These are phyloP conservation scores for Diplocarpon rosae DNA, from an alignment of 2,329 filamentous ascomycete species.

Conservation along the genomic window DNA sequence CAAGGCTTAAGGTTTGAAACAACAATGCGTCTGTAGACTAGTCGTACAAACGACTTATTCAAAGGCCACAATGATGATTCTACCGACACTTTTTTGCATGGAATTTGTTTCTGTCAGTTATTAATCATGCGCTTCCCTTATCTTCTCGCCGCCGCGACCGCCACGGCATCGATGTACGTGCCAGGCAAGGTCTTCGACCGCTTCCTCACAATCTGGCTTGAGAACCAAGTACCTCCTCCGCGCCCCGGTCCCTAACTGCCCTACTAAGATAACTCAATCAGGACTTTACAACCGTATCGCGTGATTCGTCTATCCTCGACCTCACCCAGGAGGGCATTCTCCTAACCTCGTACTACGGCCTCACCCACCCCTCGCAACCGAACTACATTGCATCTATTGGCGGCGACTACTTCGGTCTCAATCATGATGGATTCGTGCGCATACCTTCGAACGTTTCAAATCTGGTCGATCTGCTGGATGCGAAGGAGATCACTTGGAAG, in stretches of 20 bases:
- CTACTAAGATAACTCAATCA: conserved; percentile 14
- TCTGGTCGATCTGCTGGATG: conserved; percentile 36
- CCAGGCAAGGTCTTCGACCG: conserved; percentile 46
- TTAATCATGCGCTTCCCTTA: conserved; percentile 12
- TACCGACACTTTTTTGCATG: not conserved
- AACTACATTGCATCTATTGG: conserved; percentile 37
- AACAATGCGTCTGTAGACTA: not conserved
- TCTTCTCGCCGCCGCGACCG: conserved; percentile 6
- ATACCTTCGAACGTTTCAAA: conserved; percentile 36
- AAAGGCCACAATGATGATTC: not conserved
- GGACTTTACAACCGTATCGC: conserved; percentile 34
- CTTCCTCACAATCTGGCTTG: conserved; percentile 52
- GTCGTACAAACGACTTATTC: too few relatives aligned
- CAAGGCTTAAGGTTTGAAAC: conserved; percentile 9
- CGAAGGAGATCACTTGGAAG: conserved; percentile 31
- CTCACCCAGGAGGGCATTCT: conserved; percentile 35
- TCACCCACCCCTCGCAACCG: conserved; percentile 37
- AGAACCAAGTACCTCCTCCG: conserved; percentile 36
- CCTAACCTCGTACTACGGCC: conserved; percentile 34
- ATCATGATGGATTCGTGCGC: conserved; percentile 35
- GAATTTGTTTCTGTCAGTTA: not conserved
- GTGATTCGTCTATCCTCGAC: conserved; percentile 31
- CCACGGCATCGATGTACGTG: conserved; percentile 16
- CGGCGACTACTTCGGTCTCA: conserved; percentile 38
- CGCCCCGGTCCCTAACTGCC: not conserved